Evolutionary conservation across 2,329 filamentous ascomycete species (phyloP), one percentile per base, ranked within the genome.

Genomic region (Penicillium polonicum): DNA sequence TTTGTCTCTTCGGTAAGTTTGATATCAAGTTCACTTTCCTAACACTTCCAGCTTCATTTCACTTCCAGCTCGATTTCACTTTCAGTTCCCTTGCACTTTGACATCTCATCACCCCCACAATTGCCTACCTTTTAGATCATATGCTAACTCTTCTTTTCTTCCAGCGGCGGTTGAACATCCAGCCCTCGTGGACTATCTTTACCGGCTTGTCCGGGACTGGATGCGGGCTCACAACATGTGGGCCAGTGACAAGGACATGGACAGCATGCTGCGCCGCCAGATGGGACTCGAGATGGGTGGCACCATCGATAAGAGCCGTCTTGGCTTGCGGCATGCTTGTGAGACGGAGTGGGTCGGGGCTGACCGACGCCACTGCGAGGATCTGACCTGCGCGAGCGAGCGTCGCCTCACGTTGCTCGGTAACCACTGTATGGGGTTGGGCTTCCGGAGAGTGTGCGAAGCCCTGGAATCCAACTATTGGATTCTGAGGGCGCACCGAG

Each of bases 201-300:
- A 63, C 62, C 71, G 70, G 7, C 55, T 75, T 33, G 66, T 75
- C n/a, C 66, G 72, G 12, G 70, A 73, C 61, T 62, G 67, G 27
- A 61, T 75, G 17, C 66, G 63, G 5, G 45, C 58, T 10, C 52
- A 55, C 27, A 17, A 19, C 9, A 19, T 33, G 17, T 52, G 19
- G 53, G 44, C 15, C 25, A 46, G 31, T 68, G 63, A 48, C 42
- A 13, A 39, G 2, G 35, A 61, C 9, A 41, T 73, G 48, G 61
- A 70, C 39, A 29, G 35, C 21, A 58, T 67, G 8, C 43, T 74
- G 6, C 53, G 52, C 2, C 52, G 64, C 36, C 72, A 75, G 57
- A 35, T 74, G 9, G 25, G 50, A 4, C 43, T 48, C 8, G 72
- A 75, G 56, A 61, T 68, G 19, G 53, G 57, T 7, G 52, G 67